phyloP scores from a whole-genome alignment of 2,329 filamentous ascomycete genomes.

The Aureobasidium sp. region DNA sequence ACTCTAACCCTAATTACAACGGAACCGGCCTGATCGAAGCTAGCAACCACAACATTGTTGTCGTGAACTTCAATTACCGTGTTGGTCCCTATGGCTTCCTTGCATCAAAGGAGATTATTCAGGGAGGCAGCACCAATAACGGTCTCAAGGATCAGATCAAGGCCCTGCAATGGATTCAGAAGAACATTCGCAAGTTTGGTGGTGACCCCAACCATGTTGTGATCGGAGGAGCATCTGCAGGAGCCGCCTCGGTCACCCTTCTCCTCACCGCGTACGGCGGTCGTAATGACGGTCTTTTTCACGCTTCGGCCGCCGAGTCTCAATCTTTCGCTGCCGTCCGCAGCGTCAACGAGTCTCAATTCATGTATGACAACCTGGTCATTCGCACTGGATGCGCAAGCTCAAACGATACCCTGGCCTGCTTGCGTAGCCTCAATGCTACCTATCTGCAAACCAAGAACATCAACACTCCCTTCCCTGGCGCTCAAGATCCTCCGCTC shows the following conservation, averaged over 20 bases:
- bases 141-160: conserved; percentile 65
- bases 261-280: conserved; percentile 53
- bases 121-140: conserved; percentile 53
- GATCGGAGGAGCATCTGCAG: conserved; percentile 61
- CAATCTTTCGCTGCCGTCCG: conserved; percentile 46
- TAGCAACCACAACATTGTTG: conserved; percentile 53
- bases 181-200: conserved; percentile 60
- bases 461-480: conserved; percentile 40
- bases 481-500: conserved; percentile 36
- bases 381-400: conserved; percentile 41
- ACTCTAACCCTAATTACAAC: conserved; percentile 46
- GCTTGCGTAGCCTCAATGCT: conserved; percentile 42
- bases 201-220: conserved; percentile 62
- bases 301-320: conserved; percentile 48
- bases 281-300: conserved; percentile 42
- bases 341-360: conserved; percentile 44
- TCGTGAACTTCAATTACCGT: conserved; percentile 70
- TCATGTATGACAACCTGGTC: conserved; percentile 46
- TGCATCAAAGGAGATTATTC: conserved; percentile 47
- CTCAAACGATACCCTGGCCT: conserved; percentile 38
- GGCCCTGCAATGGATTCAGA: conserved; percentile 61
- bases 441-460: conserved; percentile 40
- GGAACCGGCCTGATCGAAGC: conserved; percentile 55
- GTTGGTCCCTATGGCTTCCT: conserved; percentile 70
- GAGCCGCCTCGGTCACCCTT: conserved; percentile 57